Evolutionary conservation across 305 asterid genomes (phyloP).

Genomic region (Solanum chacoense): DNA sequence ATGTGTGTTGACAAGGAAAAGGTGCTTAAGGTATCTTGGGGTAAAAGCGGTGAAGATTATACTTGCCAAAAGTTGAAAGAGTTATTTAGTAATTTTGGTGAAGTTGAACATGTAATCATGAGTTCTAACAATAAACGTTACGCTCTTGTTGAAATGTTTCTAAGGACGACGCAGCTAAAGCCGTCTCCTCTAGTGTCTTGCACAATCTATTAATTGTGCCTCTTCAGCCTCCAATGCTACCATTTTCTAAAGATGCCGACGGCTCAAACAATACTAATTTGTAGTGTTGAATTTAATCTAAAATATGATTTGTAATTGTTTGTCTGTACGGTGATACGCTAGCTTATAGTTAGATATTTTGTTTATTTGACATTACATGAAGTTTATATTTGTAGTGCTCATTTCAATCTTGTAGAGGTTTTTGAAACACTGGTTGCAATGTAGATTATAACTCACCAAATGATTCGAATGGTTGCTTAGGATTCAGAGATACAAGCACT

Average conservation of each 20-base stretch:
- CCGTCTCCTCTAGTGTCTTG: background rate
- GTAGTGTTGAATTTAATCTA: background rate
- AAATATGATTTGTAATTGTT: background rate
- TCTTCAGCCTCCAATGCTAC: background rate
- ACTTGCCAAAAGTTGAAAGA: constrained; percentile 38
- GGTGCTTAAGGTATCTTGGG: constrained; percentile 49
- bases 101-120: background rate
- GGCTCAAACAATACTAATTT: background rate
- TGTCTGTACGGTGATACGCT: background rate
- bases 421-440: background rate
- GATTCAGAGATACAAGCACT: background rate
- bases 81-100: constrained; percentile 22
- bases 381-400: background rate
- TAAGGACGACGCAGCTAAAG: background rate
- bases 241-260: background rate
- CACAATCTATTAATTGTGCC: background rate
- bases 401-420: background rate
- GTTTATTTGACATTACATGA: background rate
- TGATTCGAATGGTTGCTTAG: background rate
- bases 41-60: constrained; percentile 44
- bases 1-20: background rate
- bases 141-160: background rate
- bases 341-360: background rate
- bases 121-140: background rate
- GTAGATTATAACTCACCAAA: background rate